Percentiles rank a stretch among this genome's conserved stretches.
These are phyloP conservation scores for Eucalyptus victrix DNA, from an alignment of 345 rosid species.

Conservation along the genomic window DNA sequence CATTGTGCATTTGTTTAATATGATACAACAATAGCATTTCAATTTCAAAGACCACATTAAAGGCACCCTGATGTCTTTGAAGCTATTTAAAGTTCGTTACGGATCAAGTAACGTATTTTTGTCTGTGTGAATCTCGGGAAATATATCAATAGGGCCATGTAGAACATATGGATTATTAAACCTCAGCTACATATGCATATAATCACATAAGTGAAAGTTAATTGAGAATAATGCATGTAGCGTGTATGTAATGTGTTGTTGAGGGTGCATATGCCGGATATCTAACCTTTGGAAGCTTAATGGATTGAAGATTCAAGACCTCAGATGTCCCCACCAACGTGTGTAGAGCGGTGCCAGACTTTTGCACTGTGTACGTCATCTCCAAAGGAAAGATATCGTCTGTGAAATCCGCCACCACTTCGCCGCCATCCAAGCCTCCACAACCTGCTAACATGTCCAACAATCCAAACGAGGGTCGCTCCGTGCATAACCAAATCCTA, in stretches of 20 bases:
- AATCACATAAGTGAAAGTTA: not conserved
- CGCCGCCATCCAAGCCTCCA: constrained; percentile 11
- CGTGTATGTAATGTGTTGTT: not conserved
- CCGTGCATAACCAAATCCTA: not conserved
- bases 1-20: not conserved
- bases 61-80: not conserved
- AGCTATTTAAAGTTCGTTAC: not conserved
- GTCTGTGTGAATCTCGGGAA: not conserved
- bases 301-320: constrained; percentile 39
- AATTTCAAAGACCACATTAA: not conserved
- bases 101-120: not conserved
- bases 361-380: constrained; percentile 65
- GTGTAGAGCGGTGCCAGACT: constrained; percentile 49
- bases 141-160: not conserved
- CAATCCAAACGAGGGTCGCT: not conserved
- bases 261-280: not conserved
- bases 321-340: constrained; percentile 46
- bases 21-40: not conserved
- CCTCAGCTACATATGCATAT: not conserved
- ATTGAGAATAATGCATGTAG: not conserved
- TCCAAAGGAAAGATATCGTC: constrained; percentile 56
- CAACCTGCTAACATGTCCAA: not conserved
- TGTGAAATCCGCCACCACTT: constrained; percentile 31
- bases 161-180: not conserved
- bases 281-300: not conserved